Evolutionary conservation across 345 rosid species (phyloP), one percentile per base, ranked within the genome.

Genomic region (Eutrema heterophyllum): DNA sequence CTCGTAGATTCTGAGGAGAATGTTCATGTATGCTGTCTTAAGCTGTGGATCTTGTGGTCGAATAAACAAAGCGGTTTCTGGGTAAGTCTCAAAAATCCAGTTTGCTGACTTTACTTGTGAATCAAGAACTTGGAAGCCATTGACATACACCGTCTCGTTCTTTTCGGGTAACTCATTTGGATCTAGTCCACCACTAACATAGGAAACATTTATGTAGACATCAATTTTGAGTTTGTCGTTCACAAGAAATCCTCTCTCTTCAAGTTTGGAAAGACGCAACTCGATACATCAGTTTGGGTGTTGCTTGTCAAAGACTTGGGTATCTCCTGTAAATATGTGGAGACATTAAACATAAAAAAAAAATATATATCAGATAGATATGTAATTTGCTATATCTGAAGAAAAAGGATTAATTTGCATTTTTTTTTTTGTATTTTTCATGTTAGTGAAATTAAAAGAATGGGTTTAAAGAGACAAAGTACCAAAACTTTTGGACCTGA

Each of bases 21-120:
- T 26, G 32, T 43, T 62, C 52, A 62, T 62, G 67, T 62, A 62
- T 43, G 67, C 52, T 43, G 67, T 62, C 65, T 60, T 40, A 38
- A 59, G 46, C 46, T 59, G 15, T 59, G 48, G 64, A 38, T 38
- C 46, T 59, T 21, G 64, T 59, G 64, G 64, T 11, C 12, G 64
- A 59, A 59, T 59, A 59, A 38, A 39, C 46, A 59, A 39, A 10
- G 48, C 64, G 21, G 33, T 59, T 10, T 59, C 45, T 13, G 64
- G 64, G 32, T 18, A 59, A 59, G 64, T 59, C 32, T 21, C 36
- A 29, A 62, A 62, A 6, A 54, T 32, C 39, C 39, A 29, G 5
- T 6, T 52, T 52, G 55, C 57, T 52, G 33, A 59, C 33, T 12
- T 60, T 12, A 39, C 65, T 40, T 60, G 65, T 1, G 65, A 39